Evolutionary conservation across 805 yeast genomes (phyloP).

Genomic region (Candida pseudofarinosa): DNA sequence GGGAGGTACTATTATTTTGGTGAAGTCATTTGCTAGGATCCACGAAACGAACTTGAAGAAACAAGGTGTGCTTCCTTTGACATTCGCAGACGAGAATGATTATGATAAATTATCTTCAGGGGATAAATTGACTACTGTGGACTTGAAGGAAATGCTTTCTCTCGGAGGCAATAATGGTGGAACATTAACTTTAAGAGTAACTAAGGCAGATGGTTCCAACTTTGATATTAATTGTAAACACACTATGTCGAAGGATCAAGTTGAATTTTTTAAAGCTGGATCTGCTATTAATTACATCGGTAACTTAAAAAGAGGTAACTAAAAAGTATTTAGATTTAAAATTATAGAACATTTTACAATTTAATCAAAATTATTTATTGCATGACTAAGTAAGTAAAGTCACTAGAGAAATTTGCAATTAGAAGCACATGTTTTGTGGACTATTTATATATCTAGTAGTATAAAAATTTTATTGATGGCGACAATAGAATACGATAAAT

Average conservation of each 20-base stretch:
- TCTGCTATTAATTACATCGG: slow-evolving; percentile 94
- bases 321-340: neutral
- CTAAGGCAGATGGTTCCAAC: slow-evolving; percentile 66
- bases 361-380: neutral
- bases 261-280: slow-evolving; percentile 95
- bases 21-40: slow-evolving; percentile 95
- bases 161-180: slow-evolving; percentile 91
- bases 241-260: slow-evolving; percentile 95
- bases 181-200: slow-evolving; percentile 61
- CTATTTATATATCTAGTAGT: neutral
- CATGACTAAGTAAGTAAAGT: neutral
- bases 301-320: slow-evolving; percentile 25
- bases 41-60: slow-evolving; percentile 97
- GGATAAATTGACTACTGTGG: slow-evolving; percentile 72
- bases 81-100: slow-evolving; percentile 86
- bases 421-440: neutral
- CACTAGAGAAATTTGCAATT: neutral
- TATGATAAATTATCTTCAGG: slow-evolving; percentile 78
- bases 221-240: slow-evolving; percentile 78
- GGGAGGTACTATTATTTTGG: slow-evolving; percentile 85
- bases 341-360: neutral
- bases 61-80: slow-evolving; percentile 95
- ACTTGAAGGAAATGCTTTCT: slow-evolving; percentile 69
- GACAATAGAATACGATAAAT: neutral
- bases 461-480: slow-evolving; percentile 1